Conservation (phyloP, 2,329 filamentous ascomycete species). For the Colletotrichum siamense region DNA sequence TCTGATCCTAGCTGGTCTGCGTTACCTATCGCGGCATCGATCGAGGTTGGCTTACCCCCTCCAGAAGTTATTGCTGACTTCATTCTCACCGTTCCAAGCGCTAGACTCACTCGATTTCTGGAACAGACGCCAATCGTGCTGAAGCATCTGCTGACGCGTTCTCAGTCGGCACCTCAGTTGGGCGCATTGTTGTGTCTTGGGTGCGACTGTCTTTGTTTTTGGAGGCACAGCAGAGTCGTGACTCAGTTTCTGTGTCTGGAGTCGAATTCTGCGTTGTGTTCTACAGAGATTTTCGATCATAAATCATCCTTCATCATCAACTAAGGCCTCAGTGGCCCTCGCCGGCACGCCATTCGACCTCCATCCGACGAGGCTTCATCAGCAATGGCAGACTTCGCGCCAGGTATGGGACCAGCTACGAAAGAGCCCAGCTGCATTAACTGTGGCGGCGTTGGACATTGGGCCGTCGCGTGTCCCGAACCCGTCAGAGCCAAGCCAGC, state of each 20-base stretch:
- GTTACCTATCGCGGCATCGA: neutral
- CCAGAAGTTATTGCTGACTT: neutral
- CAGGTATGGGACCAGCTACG: slow-evolving; percentile 7
- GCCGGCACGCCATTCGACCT: neutral
- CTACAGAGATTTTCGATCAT: neutral
- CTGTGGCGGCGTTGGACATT: slow-evolving; percentile 20
- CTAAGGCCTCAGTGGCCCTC: neutral
- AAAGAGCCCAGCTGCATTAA: slow-evolving; percentile 22
- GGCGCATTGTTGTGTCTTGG: neutral
- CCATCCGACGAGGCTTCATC: neutral
- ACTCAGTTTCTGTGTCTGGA: neutral
- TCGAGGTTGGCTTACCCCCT: slow-evolving; percentile 1
- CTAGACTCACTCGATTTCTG: neutral
- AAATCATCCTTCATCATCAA: neutral
- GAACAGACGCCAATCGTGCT: neutral
- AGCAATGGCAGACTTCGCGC: slow-evolving; percentile 14
- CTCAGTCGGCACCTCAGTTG: neutral
- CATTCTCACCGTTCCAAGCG: neutral
- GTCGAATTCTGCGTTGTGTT: neutral
- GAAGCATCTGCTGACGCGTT: neutral
- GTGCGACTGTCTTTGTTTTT: neutral
- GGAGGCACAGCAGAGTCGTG: neutral
- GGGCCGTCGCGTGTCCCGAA: slow-evolving; percentile 20
- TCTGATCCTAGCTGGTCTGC: neutral
- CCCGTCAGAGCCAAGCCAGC: slow-evolving; percentile 19